Conservation (phyloP, 768 basidiomycete genomes). For the Macrocybe gigantea region DNA sequence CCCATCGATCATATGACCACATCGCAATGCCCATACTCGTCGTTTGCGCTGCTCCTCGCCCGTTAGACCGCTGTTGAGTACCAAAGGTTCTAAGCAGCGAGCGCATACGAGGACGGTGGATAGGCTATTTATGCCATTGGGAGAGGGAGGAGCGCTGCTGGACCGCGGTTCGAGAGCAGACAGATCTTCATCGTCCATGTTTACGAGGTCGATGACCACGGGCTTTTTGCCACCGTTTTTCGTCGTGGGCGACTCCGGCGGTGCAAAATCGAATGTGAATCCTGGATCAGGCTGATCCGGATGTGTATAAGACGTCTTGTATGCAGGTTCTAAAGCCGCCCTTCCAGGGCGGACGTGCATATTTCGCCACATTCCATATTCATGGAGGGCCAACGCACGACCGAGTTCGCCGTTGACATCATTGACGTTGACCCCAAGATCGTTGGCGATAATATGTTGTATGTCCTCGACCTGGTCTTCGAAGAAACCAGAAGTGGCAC, state of each 20-base stretch:
- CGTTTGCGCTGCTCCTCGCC: conserved; percentile 36
- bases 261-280: conserved; percentile 63
- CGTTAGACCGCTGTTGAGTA: conserved; percentile 45
- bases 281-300: conserved; percentile 49
- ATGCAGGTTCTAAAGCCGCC: conserved; percentile 27
- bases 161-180: conserved; percentile 8
- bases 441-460: conserved; percentile 8
- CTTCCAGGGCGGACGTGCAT: not conserved
- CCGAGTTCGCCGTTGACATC: not conserved
- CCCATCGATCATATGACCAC: conserved; percentile 76
- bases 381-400: conserved; percentile 6
- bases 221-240: conserved; percentile 17
- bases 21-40: conserved; percentile 67
- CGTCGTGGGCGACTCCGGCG: conserved; percentile 24
- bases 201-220: conserved; percentile 31
- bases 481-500: conserved; percentile 2
- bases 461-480: conserved; percentile 4
- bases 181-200: conserved; percentile 33
- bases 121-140: conserved; percentile 15
- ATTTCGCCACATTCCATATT: conserved; percentile 3
- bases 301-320: conserved; percentile 61
- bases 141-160: conserved; percentile 5
- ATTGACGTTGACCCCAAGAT: conserved; percentile 7
- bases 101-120: conserved; percentile 59
- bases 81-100: conserved; percentile 57